Evolutionary conservation across 176 grass and related monocot species (phyloP).

Genomic region (Eragrostis nindensis): DNA sequence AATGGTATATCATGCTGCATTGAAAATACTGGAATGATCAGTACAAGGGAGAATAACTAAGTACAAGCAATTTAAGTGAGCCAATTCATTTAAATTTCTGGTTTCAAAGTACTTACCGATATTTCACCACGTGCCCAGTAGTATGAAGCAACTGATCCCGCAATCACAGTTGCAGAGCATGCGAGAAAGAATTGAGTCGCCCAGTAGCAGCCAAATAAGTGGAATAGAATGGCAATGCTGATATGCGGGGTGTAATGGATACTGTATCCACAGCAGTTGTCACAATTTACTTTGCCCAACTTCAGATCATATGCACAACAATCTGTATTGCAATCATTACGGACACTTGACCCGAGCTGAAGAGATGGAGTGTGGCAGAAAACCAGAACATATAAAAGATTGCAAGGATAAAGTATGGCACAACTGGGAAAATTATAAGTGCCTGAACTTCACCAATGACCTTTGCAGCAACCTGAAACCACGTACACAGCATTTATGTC

Average conservation of each 20-base stretch:
- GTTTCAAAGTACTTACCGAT: constrained; percentile 61
- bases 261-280: constrained; percentile 91
- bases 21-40: constrained; percentile 33
- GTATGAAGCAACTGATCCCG: constrained; percentile 95
- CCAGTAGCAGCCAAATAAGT: constrained; percentile 96
- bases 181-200: constrained; percentile 93
- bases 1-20: constrained; percentile 95
- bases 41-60: not conserved
- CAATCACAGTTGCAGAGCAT: constrained; percentile 84
- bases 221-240: constrained; percentile 90
- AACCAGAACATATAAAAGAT: constrained; percentile 99
- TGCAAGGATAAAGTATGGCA: constrained; percentile 75
- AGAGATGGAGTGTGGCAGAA: constrained; percentile 90
- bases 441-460: constrained; percentile 98
- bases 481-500: not conserved
- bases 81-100: constrained; percentile 1
- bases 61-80: not conserved
- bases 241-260: constrained; percentile 95
- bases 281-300: constrained; percentile 85
- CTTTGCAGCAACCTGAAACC: constrained; percentile 90
- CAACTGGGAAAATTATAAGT: constrained; percentile 89
- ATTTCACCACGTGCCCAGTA: constrained; percentile 92
- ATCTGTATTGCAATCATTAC: constrained; percentile 89
- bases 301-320: constrained; percentile 92
- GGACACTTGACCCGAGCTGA: constrained; percentile 84